phyloP scores from a whole-genome alignment of 768 basidiomycete species.

The Inosperma sp. region DNA sequence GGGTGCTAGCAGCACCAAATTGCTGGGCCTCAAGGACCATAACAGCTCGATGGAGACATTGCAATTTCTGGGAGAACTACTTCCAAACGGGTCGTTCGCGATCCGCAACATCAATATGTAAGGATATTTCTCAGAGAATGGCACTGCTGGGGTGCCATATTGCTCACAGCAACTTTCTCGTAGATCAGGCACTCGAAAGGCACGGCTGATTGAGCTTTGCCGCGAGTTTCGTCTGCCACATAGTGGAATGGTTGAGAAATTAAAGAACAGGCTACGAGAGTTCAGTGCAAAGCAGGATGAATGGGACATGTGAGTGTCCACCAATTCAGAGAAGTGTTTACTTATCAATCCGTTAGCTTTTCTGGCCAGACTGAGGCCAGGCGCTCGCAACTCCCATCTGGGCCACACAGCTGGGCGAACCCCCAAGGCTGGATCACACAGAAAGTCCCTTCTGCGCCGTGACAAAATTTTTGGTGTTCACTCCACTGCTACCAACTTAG shows the following conservation, averaged over 20 bases:
- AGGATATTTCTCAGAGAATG: too few relatives aligned
- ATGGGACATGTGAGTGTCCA: slow-evolving; percentile 10
- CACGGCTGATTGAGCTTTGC: slow-evolving; percentile 3
- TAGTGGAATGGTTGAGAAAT: background rate
- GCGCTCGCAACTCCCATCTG: background rate
- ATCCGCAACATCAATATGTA: background rate
- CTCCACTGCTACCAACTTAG: background rate
- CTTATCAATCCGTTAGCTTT: background rate
- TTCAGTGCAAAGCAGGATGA: slow-evolving; percentile 8
- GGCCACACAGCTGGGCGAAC: background rate
- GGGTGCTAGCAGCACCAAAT: too few relatives aligned
- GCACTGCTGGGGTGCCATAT: background rate
- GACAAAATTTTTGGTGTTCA: background rate
- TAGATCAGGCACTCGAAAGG: background rate
- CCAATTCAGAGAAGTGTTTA: background rate
- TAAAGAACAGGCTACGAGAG: slow-evolving; percentile 5
- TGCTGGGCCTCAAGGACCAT: background rate
- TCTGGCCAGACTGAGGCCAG: background rate
- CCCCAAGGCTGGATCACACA: background rate
- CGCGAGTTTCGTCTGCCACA: slow-evolving; percentile 4
- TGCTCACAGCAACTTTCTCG: too few relatives aligned
- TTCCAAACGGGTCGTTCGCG: background rate
- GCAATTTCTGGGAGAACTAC: background rate
- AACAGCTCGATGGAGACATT: background rate
- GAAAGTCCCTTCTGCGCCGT: background rate